Percentiles rank a stretch among this genome's conserved stretches.
These are phyloP conservation scores for Blastobotrys malaysiensis DNA, from an alignment of 1,139 yeast genomes.

Conservation along the genomic window DNA sequence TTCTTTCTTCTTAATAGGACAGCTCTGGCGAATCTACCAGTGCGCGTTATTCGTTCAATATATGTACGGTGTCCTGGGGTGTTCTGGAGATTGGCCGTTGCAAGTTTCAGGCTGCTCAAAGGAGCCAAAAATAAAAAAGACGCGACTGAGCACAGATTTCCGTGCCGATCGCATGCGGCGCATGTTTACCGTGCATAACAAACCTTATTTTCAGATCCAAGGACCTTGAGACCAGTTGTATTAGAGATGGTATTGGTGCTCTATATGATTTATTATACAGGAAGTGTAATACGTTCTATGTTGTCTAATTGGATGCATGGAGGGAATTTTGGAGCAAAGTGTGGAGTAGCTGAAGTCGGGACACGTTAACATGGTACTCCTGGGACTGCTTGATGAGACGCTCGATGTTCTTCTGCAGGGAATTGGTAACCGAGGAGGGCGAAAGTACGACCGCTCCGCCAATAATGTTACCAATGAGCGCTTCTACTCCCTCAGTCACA, in stretches of 20 bases:
- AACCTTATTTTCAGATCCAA: too few relatives aligned
- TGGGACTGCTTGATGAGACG: slow-evolving; percentile 12
- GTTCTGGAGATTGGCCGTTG: neutral
- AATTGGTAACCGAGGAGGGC: slow-evolving; percentile 4
- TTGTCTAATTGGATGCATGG: neutral
- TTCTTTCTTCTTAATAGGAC: too few relatives aligned
- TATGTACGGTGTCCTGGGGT: neutral
- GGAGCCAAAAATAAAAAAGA: neutral
- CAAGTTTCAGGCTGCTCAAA: neutral
- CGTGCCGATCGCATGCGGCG: neutral
- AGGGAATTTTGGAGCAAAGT: neutral
- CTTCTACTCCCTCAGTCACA: slow-evolving; percentile 31
- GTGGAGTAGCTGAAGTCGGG: neutral
- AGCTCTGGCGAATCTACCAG: too few relatives aligned
- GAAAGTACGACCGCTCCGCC: slow-evolving; percentile 15
- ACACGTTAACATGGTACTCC: slow-evolving; percentile 16
- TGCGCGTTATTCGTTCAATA: neutral
- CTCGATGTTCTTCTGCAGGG: slow-evolving; percentile 8
- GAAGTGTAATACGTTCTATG: too few relatives aligned
- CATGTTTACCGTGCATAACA: neutral
- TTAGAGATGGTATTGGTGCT: too few relatives aligned
- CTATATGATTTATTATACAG: too few relatives aligned
- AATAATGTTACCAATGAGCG: slow-evolving; percentile 21
- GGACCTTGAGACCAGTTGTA: too few relatives aligned
- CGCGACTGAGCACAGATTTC: neutral